These are phyloP conservation scores for Plasmodium cynomolgi DNA, from an alignment of 169 alveolate genomes.

Conservation along the genomic window DNA sequence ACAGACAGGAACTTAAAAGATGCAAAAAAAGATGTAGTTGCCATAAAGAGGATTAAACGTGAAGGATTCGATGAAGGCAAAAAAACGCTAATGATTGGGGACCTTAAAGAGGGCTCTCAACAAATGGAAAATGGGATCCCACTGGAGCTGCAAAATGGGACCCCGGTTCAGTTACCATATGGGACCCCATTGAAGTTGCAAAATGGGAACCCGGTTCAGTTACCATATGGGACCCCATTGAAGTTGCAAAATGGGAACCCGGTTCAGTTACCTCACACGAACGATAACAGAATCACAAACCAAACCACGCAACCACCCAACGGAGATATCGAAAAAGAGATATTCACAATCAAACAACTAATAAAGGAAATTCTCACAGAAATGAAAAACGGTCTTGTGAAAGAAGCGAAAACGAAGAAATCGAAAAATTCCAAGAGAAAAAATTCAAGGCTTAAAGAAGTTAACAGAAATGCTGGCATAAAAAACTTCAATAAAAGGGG, in stretches of 20 bases:
- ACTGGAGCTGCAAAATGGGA: neutral
- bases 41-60: neutral
- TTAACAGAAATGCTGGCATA: neutral
- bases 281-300: neutral
- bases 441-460: neutral
- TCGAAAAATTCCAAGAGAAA: neutral
- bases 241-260: too few species aligned
- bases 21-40: neutral
- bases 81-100: neutral
- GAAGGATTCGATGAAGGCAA: neutral
- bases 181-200: neutral
- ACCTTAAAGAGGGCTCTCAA: neutral
- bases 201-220: neutral
- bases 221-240: neutral
- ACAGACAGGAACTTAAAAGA: neutral
- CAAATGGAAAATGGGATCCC: neutral
- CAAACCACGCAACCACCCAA: neutral
- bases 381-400: conserved; percentile 21
- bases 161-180: neutral
- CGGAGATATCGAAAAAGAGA: conserved; percentile 32
- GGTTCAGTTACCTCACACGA: neutral
- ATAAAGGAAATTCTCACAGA: conserved; percentile 19
- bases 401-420: neutral
- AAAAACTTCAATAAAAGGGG: neutral
- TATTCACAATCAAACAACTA: conserved; percentile 17